phyloP scores from a whole-genome alignment of 805 yeast genomes.

The Peterozyma xylosa region DNA sequence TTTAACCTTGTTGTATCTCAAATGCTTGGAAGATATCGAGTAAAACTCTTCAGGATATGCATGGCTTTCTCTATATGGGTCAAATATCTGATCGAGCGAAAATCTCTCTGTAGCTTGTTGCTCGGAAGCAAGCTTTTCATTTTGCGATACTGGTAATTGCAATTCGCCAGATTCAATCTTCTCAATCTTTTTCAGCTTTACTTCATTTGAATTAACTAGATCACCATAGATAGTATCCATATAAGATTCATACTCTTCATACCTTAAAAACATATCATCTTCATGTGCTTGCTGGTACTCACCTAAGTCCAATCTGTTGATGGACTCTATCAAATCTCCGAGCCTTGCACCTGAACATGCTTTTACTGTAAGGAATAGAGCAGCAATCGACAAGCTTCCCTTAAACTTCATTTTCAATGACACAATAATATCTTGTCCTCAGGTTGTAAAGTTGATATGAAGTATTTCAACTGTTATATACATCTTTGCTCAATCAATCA shows the following conservation, averaged over 20 bases:
- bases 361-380: background rate
- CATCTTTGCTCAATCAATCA: no score
- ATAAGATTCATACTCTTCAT: conserved; percentile 8
- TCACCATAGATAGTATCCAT: conserved; percentile 19
- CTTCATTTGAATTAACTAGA: conserved; percentile 11
- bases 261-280: no score
- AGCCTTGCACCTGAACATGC: conserved; percentile 1
- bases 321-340: conserved; percentile 1
- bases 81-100: conserved; percentile 1
- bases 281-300: background rate
- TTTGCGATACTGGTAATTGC: background rate
- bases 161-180: conserved; percentile 10
- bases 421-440: no score
- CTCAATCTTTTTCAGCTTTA: conserved; percentile 2
- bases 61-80: conserved; percentile 1
- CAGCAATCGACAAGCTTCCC: background rate
- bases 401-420: no score
- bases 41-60: conserved; percentile 9
- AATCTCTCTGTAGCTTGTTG: background rate
- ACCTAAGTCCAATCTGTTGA: background rate
- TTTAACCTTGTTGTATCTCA: conserved; percentile 14
- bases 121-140: background rate
- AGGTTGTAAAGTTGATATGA: no score
- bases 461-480: no score
- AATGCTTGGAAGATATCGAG: conserved; percentile 11